Evolutionary conservation across 75 land plant species (phyloP).

Genomic region (Adiantum capillusveneris): DNA sequence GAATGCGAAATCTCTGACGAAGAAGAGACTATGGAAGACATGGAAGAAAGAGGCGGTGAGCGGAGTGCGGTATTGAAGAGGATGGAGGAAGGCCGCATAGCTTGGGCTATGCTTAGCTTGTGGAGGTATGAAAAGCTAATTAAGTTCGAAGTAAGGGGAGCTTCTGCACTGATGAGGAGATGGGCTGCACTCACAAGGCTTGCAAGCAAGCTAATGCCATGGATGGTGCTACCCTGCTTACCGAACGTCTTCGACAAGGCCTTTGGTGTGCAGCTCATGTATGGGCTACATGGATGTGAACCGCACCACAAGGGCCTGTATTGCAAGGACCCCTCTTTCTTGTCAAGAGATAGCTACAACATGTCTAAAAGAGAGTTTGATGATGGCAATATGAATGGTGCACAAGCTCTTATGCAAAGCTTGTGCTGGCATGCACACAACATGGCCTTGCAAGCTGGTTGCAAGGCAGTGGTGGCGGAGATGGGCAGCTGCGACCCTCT

Average conservation of each 20-base stretch:
- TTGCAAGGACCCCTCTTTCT: slow-evolving; percentile 17
- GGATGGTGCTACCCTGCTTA: slow-evolving; percentile 19
- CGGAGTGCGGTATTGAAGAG: slow-evolving; percentile 5
- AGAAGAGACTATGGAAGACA: neutral
- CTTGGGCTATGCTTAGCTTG: slow-evolving; percentile 77
- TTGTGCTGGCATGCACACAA: slow-evolving; percentile 68
- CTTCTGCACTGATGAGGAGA: slow-evolving; percentile 14
- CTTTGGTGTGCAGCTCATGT: slow-evolving; percentile 79
- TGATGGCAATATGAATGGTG: too few relatives aligned
- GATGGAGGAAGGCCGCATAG: slow-evolving; percentile 2
- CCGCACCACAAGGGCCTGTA: slow-evolving; percentile 13
- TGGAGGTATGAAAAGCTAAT: slow-evolving; percentile 73
- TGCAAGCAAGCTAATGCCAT: slow-evolving; percentile 16
- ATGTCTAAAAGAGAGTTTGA: too few relatives aligned
- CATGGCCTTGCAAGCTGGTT: slow-evolving; percentile 47
- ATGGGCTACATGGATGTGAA: slow-evolving; percentile 77
- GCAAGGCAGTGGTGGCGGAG: slow-evolving; percentile 69
- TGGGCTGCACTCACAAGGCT: slow-evolving; percentile 5
- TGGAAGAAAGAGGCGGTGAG: slow-evolving; percentile 1
- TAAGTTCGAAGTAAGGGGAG: slow-evolving; percentile 51
- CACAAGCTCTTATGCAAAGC: too few relatives aligned
- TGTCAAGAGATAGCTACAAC: too few relatives aligned
- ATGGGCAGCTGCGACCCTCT: slow-evolving; percentile 71
- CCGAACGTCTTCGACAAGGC: slow-evolving; percentile 16
- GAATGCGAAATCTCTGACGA: neutral